Evolutionary conservation across 805 yeast species (phyloP), one percentile per base, ranked within the genome.

Genomic region (Starmerella davenportii): DNA sequence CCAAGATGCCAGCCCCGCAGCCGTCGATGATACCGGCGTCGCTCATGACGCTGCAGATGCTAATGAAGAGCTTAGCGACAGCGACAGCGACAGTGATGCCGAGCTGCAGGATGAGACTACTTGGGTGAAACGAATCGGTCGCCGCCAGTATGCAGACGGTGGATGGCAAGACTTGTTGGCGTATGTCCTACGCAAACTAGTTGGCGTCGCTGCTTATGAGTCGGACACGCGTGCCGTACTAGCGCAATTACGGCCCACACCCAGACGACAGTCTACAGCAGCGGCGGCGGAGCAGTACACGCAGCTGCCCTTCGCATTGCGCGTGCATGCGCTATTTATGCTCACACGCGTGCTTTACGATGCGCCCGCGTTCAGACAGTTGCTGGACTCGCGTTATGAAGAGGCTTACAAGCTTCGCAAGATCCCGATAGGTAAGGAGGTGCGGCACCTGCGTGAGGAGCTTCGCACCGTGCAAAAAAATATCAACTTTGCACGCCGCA

Each of bases 141-240:
- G 70, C 39, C 70, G 94, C 39, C 69, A 70, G 45, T 90, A 79
- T 55, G 72, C 68, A 49, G 84, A 81, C 50, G 93, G 94, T 3
- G 73, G 72, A 39, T 87, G 95, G 95, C 76, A 81, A 49, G 66
- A 77, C 30, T 85, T 32, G 55, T 84, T 36, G 94, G 94, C 24
- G 63, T 84, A 2, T 63, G 85, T 31, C 70, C 73, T 17, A 62
- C 65, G 36, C 71, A 72, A 14, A 72, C 72, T 34, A 65, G 73
- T 45, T 64, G 74, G 30, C 71, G 74, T 1, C 67, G 66, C 13
- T 77, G 70, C 58, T 5, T 20, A 20, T 11, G 17, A 32, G 14
- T 5, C 5, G 15, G 25, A 19, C 15, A 32, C 25, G 23, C 7
- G 15, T 23, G 39, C 57, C 45, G 35, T 53, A 43, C 44, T 60